These are phyloP conservation scores for Botrytis paeoniae DNA, from an alignment of 2,329 filamentous ascomycete genomes.

Conservation along the genomic window DNA sequence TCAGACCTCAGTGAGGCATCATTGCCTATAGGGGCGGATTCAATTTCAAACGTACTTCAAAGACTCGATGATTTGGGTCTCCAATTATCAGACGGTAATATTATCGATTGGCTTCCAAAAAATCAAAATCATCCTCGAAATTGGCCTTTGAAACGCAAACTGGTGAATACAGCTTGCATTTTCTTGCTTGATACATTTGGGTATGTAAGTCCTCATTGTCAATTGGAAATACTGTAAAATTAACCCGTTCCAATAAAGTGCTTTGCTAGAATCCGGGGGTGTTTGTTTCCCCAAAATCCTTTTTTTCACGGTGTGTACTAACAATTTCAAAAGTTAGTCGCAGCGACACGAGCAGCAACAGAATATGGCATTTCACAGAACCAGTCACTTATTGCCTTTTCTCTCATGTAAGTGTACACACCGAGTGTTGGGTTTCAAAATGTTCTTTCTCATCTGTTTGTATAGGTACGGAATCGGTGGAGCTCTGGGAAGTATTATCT, in stretches of 20 bases:
- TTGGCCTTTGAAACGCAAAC: conserved; percentile 6
- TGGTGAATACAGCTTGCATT: conserved; percentile 4
- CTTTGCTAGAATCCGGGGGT: conserved; percentile 12
- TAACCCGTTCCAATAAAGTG: background rate
- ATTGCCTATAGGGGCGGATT: background rate
- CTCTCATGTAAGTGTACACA: conserved; percentile 7
- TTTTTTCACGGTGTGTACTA: background rate
- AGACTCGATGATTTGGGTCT: conserved; percentile 5
- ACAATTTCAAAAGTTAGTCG: conserved; percentile 4
- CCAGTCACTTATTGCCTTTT: conserved; percentile 9
- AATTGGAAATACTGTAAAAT: background rate
- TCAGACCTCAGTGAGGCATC: background rate
- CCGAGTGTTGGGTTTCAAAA: background rate
- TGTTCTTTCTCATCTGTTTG: background rate
- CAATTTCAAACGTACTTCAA: background rate
- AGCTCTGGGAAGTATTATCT: conserved; percentile 41
- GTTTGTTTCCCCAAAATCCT: background rate
- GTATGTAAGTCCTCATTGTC: background rate
- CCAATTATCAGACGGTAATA: background rate
- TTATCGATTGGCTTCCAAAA: conserved; percentile 5
- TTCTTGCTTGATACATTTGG: conserved; percentile 15
- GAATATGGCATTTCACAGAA: conserved; percentile 13
- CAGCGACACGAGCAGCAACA: conserved; percentile 3
- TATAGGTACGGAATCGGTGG: conserved; percentile 34
- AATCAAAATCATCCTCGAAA: conserved; percentile 11